Base-by-base conservation (phyloP, 805 yeast species). In the Zygosaccharomyces siamensis region DNA sequence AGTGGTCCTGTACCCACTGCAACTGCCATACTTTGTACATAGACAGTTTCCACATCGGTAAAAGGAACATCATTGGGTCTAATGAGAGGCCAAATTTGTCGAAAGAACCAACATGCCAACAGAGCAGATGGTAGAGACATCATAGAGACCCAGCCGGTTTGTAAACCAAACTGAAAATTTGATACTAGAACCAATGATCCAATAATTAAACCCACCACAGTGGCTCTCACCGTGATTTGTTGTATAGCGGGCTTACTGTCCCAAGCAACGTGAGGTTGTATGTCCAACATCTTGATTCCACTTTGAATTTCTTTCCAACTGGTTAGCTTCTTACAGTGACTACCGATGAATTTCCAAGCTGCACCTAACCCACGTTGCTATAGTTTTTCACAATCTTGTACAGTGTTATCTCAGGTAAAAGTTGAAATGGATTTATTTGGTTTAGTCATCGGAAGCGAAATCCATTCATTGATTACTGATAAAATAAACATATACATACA, bases 121-220 rank as follows among this genome's bases (percentile, higher is more conserved):
- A 92, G 68, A 0, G 98, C 97, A 4, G 96, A 84, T 0, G 99
- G 98, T 47, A 92, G 72, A 20, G 96, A 86, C 99, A 92, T 93
- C 99, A 92, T 92, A 8, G 97, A 89, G 5, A 93, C 97, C 99
- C 99, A 92, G 1, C 99, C 99, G 0, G 97, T 92, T 63, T 92
- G 99, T 18, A 92, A 72, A 1, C 98, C 99, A 64, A 92, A 92
- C 64, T 92, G 98, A 70, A 93, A 93, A 67, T 92, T 92, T 3
- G 97, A 88, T 14, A 89, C 72, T 23, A 93, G 72, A 28, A 93
- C 90, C 24, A 92, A 69, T 0, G 97, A 79, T 0, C 99, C 99
- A n/a, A 92, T 89, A 1, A 72, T 57, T 23, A 92, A 70, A 0
- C 98, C 98, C 0, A 84, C 86, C 0, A 83, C 31, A 0, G 88